These are phyloP conservation scores for Stagonosporopsis vannaccii DNA, from an alignment of 2,329 filamentous ascomycete species.

Conservation along the genomic window DNA sequence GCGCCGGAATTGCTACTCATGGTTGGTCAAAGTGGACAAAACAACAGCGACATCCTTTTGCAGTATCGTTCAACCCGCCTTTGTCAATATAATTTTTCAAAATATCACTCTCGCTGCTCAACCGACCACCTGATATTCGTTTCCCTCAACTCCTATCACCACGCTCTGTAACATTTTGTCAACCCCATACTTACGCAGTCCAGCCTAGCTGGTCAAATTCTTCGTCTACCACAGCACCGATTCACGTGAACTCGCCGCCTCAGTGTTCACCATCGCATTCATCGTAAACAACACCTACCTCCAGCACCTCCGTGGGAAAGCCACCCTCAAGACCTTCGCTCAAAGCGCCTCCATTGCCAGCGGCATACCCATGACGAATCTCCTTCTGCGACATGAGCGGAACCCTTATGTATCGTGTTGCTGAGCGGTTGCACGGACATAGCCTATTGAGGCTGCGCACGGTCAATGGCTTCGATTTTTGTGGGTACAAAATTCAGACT, in stretches of 20 bases:
- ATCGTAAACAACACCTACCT: background rate
- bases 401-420: conserved; percentile 65
- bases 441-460: conserved; percentile 50
- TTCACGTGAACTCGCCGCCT: conserved; percentile 52
- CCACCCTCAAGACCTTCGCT: conserved; percentile 34
- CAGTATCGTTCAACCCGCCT: background rate
- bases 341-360: conserved; percentile 51
- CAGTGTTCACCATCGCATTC: conserved; percentile 58
- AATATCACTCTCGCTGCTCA: background rate
- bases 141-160: background rate
- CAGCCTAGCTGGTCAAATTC: conserved; percentile 48
- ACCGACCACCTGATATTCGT: too few species aligned
- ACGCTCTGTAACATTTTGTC: background rate
- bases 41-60: background rate
- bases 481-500: background rate
- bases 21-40: background rate
- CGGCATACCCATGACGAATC: conserved; percentile 62
- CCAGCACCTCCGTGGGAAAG: background rate
- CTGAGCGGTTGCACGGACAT: conserved; percentile 53
- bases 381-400: conserved; percentile 68
- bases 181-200: background rate
- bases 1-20: background rate
- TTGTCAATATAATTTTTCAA: background rate
- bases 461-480: background rate
- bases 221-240: conserved; percentile 69